phyloP scores from a whole-genome alignment of 2,329 filamentous ascomycete genomes.

The Cordyceps farinosa region DNA sequence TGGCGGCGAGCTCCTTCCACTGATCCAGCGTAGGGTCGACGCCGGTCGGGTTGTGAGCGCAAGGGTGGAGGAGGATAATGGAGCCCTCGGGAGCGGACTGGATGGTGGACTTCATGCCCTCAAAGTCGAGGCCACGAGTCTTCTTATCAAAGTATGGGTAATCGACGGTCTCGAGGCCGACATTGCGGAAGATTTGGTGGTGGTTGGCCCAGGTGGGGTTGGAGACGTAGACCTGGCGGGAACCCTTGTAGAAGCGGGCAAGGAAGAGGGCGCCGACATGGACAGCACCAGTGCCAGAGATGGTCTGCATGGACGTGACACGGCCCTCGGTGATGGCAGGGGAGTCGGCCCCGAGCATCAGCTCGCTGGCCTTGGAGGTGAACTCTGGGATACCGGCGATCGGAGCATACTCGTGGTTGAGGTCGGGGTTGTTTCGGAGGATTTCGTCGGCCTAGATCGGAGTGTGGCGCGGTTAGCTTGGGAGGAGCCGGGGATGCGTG shows the following conservation, averaged over 20 bases:
- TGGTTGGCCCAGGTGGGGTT: conserved; percentile 98
- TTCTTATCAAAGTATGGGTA: conserved; percentile 94
- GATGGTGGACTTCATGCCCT: conserved; percentile 76
- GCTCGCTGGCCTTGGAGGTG: conserved; percentile 84
- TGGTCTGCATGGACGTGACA: conserved; percentile 79
- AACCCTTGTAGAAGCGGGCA: conserved; percentile 77
- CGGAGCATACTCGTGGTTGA: conserved; percentile 98
- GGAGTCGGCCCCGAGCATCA: conserved; percentile 78
- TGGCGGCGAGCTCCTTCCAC: conserved; percentile 81
- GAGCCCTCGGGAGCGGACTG: conserved; percentile 70
- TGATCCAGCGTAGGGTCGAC: conserved; percentile 92
- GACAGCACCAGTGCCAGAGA: conserved; percentile 93
- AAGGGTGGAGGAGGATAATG: conserved; percentile 89
- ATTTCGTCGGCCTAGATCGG: conserved; percentile 76
- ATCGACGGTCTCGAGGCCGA: conserved; percentile 69
- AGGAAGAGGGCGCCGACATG: conserved; percentile 94
- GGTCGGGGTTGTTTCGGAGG: conserved; percentile 78
- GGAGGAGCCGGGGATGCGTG: neutral
- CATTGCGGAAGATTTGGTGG: conserved; percentile 96
- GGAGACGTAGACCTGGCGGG: conserved; percentile 81
- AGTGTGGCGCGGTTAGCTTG: conserved; percentile 18
- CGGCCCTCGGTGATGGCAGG: conserved; percentile 82
- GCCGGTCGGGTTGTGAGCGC: conserved; percentile 96
- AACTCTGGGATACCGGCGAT: conserved; percentile 86
- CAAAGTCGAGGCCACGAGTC: conserved; percentile 88